Evolutionary conservation across 495 filamentous ascomycete species (phyloP).

Genomic region (Penicillium argentinense): DNA sequence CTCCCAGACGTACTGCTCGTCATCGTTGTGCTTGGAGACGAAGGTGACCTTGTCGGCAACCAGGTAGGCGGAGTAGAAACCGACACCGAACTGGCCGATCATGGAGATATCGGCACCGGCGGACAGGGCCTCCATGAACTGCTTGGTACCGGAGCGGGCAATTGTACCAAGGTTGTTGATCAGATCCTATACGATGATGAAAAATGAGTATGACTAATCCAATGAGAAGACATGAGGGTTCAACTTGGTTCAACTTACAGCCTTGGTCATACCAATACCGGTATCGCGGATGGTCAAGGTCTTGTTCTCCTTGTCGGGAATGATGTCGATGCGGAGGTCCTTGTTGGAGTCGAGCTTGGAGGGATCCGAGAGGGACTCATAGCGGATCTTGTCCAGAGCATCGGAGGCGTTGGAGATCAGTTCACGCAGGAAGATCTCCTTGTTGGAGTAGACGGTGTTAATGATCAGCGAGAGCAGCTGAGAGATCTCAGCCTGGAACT

Average conservation of each 20-base stretch:
- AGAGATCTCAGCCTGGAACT: constrained; percentile 99
- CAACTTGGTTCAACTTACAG: constrained; percentile 61
- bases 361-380: constrained; percentile 94
- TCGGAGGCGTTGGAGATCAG: constrained; percentile 97
- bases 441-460: constrained; percentile 99
- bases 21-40: constrained; percentile 97
- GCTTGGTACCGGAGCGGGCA: constrained; percentile 98
- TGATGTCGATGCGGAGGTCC: constrained; percentile 97
- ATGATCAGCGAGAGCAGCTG: constrained; percentile 99
- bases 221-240: not conserved
- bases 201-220: constrained; percentile 2
- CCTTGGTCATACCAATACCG: constrained; percentile 99
- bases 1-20: constrained; percentile 99
- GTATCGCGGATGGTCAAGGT: constrained; percentile 95
- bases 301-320: constrained; percentile 94
- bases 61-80: constrained; percentile 99
- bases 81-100: constrained; percentile 99
- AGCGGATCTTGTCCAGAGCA: constrained; percentile 99
- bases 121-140: constrained; percentile 99
- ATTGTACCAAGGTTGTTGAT: constrained; percentile 99
- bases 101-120: constrained; percentile 99
- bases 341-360: constrained; percentile 95
- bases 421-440: constrained; percentile 99
- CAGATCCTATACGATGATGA: constrained; percentile 66
- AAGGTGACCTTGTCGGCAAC: constrained; percentile 96